phyloP scores from a whole-genome alignment of 768 basidiomycete species.

The Collybia sp. region DNA sequence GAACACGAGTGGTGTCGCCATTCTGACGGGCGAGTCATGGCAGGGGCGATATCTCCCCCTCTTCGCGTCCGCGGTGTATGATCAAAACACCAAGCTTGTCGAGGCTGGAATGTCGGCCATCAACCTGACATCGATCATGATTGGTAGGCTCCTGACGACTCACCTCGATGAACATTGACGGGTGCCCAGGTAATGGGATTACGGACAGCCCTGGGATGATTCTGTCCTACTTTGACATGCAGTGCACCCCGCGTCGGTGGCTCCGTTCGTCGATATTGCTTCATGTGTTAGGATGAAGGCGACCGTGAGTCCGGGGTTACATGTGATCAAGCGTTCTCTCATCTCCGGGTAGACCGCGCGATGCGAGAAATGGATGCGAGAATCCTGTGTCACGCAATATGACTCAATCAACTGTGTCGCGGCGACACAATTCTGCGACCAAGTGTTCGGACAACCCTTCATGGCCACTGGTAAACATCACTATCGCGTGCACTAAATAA shows the following conservation, averaged over 20 bases:
- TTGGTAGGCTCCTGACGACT: slow-evolving; percentile 38
- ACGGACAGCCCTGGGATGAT: slow-evolving; percentile 42
- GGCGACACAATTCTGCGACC: slow-evolving; percentile 57
- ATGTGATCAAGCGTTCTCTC: neutral
- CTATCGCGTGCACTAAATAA: neutral
- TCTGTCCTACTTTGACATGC: slow-evolving; percentile 29
- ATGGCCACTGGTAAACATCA: slow-evolving; percentile 32
- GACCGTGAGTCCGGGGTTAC: slow-evolving; percentile 2
- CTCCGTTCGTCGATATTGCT: slow-evolving; percentile 31
- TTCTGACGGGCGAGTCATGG: neutral
- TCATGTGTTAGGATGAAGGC: slow-evolving; percentile 4
- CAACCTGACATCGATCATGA: slow-evolving; percentile 70
- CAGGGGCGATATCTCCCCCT: slow-evolving; percentile 70
- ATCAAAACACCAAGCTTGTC: slow-evolving; percentile 56
- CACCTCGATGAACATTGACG: neutral
- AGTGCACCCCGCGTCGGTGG: slow-evolving; percentile 40
- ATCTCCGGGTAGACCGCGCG: slow-evolving; percentile 45
- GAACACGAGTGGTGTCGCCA: neutral
- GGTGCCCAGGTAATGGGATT: slow-evolving; percentile 40
- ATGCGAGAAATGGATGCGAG: slow-evolving; percentile 49
- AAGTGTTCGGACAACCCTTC: slow-evolving; percentile 28
- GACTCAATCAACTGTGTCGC: slow-evolving; percentile 61
- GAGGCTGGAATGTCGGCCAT: slow-evolving; percentile 51
- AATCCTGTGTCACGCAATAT: slow-evolving; percentile 55
- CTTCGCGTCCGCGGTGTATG: slow-evolving; percentile 74